Base-by-base conservation (phyloP, 2,329 filamentous ascomycete genomes). In the Arthrobotrys pseudoclavata region DNA sequence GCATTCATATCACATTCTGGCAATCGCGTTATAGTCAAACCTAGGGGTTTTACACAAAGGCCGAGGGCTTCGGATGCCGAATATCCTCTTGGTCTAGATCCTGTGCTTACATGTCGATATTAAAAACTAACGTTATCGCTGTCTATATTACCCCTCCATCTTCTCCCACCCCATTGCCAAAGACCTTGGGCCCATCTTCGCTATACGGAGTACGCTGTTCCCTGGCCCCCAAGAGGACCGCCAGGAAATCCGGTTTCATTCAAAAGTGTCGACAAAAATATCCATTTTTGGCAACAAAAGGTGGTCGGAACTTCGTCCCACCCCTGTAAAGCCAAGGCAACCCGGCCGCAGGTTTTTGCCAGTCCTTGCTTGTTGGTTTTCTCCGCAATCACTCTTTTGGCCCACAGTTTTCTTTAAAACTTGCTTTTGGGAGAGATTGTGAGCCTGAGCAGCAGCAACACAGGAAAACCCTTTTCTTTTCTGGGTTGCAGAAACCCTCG, bases 231-330 rank as follows among this genome's bases (percentile, higher is more conserved):
- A 26, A 48, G 13, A 20, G 42, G 10, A 4, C 15, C 4, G 6
- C 18, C 5, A 45, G 10, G 26, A 37, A 57, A 57, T 37, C 52
- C 52, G 52, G 52, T 57, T 57, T 57, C 29, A 37, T 12, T 53
- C 5, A n/a, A n/a, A 53, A 12, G n/a, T 12, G 13, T 55, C 26
- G 52, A 55, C 15, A 55, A 18, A 57, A 13, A 37, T n/a, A n/a
- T 57, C 52, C 52, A 57, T 57, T 57, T 57, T 57, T 57, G 52
- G 52, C 52, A 57, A n/a, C 52, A 37, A 57, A n/a, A 50, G 24
- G 22, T 29, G 48, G 50, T 53, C 50, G 50, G 50, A 53, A 53
- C 52, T 34, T 53, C 37, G 50, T 4, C 22, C 24, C 24, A 4
- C 50, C 50, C 50, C 50, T 53, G 50, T n/a, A 37, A 55, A 29